Conservation (phyloP, 176 grass and related monocot species). For the Hsuehochloa calcarea region DNA sequence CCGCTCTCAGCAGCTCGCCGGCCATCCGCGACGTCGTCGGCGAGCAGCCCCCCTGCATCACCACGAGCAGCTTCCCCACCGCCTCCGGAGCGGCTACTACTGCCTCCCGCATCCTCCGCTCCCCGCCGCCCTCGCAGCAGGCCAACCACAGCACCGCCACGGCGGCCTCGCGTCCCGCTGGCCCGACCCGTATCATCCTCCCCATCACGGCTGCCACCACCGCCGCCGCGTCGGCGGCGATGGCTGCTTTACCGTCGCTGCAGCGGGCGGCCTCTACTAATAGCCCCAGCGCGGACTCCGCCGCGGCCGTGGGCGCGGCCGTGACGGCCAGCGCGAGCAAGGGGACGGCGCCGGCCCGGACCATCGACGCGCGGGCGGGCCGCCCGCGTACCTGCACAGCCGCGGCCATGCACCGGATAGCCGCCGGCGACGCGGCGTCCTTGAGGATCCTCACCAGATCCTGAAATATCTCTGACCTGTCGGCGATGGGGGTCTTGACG, state of each 20-base stretch:
- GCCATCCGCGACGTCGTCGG: constrained; percentile 75
- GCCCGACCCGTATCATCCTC: constrained; percentile 66
- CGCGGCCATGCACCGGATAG: constrained; percentile 62
- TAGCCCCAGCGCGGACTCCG: constrained; percentile 51
- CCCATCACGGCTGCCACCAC: constrained; percentile 60
- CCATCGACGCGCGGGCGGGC: constrained; percentile 53
- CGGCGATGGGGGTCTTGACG: constrained; percentile 49
- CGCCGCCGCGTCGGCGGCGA: constrained; percentile 46
- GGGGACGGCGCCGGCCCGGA: constrained; percentile 51
- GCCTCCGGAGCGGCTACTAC: constrained; percentile 49
- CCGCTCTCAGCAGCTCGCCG: constrained; percentile 70
- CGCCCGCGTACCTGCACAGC: constrained; percentile 47
- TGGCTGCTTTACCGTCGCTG: constrained; percentile 63
- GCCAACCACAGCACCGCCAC: constrained; percentile 72
- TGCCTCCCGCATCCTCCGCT: constrained; percentile 60
- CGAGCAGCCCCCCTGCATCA: constrained; percentile 82
- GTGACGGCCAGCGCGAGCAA: constrained; percentile 47
- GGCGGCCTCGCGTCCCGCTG: constrained; percentile 62
- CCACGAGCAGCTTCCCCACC: constrained; percentile 76
- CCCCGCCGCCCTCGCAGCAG: constrained; percentile 61
- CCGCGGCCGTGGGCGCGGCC: constrained; percentile 56
- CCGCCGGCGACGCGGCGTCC: constrained; percentile 45
- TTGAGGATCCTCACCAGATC: constrained; percentile 61
- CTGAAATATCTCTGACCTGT: constrained; percentile 59
- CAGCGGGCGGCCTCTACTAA: constrained; percentile 62